A percentile compares a stretch with the other conserved stretches of the same genome.
Evolutionary conservation across 257 asterid genomes (phyloP).

Genomic region (Solanum chaucha): DNA sequence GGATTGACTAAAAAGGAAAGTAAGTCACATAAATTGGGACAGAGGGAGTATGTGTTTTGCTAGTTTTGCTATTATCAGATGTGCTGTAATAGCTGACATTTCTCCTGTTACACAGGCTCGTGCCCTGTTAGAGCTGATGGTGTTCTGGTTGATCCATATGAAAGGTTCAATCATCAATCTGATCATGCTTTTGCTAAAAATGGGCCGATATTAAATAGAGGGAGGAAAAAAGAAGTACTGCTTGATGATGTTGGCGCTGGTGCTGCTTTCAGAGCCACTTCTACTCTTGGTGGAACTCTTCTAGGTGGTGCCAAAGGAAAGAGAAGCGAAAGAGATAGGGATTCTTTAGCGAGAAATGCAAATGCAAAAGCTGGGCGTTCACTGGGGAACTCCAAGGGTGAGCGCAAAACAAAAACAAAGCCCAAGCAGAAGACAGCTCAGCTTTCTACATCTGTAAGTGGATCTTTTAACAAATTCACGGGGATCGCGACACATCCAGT

Average conservation of each 20-base stretch:
- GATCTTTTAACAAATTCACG: constrained; percentile 31
- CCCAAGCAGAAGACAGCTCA: constrained; percentile 85
- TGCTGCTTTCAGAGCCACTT: constrained; percentile 36
- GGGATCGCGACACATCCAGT: constrained; percentile 18
- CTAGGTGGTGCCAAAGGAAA: constrained; percentile 77
- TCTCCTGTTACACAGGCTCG: constrained; percentile 6
- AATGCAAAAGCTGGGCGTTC: constrained; percentile 51
- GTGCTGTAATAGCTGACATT: neutral
- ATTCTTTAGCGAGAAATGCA: constrained; percentile 20
- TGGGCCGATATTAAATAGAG: constrained; percentile 64
- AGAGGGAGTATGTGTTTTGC: neutral
- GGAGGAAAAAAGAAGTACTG: constrained; percentile 63
- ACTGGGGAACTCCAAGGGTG: constrained; percentile 66
- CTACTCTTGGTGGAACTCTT: constrained; percentile 35
- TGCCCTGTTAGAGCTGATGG: constrained; percentile 25
- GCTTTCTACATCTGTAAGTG: constrained; percentile 70
- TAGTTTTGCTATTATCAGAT: neutral
- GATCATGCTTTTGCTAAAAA: constrained; percentile 40
- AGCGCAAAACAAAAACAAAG: constrained; percentile 70
- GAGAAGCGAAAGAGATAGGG: constrained; percentile 74
- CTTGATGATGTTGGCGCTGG: constrained; percentile 71
- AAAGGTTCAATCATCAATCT: constrained; percentile 25
- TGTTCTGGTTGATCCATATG: constrained; percentile 21
- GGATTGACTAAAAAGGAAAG: too few species aligned
- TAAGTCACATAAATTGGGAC: too few species aligned